Conservation (phyloP, 768 basidiomycete species). For the Basidioascus undulatus region DNA sequence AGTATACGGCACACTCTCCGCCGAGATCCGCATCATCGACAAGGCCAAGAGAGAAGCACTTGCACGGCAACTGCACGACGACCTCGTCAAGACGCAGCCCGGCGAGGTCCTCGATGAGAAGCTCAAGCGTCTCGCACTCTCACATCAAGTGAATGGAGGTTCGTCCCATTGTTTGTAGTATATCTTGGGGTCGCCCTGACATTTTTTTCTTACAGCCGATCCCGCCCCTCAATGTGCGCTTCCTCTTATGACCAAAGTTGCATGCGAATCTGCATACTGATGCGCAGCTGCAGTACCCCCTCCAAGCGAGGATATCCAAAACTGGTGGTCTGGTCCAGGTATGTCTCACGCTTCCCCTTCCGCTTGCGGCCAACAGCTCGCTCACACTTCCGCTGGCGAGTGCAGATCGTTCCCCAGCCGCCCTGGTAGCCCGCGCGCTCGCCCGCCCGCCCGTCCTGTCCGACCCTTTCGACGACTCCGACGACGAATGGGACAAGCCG, state of each 20-base stretch:
- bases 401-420: too few species aligned
- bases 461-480: too few species aligned
- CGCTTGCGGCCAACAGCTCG: too few species aligned
- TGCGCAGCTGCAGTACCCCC: conserved; percentile 1
- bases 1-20: conserved; percentile 70
- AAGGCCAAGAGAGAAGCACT: conserved; percentile 43
- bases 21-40: conserved; percentile 57
- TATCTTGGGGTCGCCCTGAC: neutral
- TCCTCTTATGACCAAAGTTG: too few species aligned
- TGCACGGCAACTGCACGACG: neutral
- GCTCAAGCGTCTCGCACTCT: too few species aligned
- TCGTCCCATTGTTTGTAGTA: neutral
- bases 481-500: too few species aligned
- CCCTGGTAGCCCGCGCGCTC: too few species aligned
- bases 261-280: too few species aligned
- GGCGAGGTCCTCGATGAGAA: too few species aligned
- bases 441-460: too few species aligned
- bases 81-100: conserved; percentile 10
- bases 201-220: neutral
- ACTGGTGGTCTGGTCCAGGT: conserved; percentile 2
- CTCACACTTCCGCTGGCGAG: too few species aligned
- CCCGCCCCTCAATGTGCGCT: too few species aligned
- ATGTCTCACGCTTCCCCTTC: neutral
- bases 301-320: neutral
- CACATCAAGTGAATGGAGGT: neutral